These are phyloP conservation scores for Lunasporangiospora selenospora DNA, from an alignment of 192 early-diverging fungal genomes.

Conservation along the genomic window DNA sequence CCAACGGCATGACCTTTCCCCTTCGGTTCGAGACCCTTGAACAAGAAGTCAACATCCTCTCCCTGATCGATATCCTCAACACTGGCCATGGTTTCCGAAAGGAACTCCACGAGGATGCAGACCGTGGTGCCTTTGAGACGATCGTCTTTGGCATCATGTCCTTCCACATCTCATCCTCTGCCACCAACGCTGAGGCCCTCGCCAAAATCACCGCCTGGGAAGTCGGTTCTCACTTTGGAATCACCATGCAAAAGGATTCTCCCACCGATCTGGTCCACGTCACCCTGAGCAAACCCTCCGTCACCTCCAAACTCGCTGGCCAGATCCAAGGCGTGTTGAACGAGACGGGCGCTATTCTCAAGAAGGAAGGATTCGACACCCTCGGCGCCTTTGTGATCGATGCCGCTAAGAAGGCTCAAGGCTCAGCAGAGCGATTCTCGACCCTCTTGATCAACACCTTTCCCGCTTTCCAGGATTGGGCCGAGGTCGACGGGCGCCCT, in stretches of 20 bases:
- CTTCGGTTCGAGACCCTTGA: conserved; percentile 76
- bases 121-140: conserved; percentile 76
- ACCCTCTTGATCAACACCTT: conserved; percentile 65
- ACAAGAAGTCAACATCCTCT: conserved; percentile 81
- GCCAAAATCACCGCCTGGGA: conserved; percentile 66
- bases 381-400: conserved; percentile 77
- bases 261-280: conserved; percentile 61
- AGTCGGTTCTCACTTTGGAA: conserved; percentile 72
- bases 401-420: conserved; percentile 53
- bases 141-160: conserved; percentile 86
- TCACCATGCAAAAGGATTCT: conserved; percentile 74
- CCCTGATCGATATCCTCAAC: conserved; percentile 75
- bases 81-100: conserved; percentile 79
- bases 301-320: conserved; percentile 66
- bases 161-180: conserved; percentile 75
- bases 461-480: conserved; percentile 72
- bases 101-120: conserved; percentile 68
- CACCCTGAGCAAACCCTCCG: conserved; percentile 70
- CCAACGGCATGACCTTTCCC: conserved; percentile 68
- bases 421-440: conserved; percentile 36
- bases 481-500: conserved; percentile 50
- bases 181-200: conserved; percentile 63
- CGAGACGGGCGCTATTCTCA: conserved; percentile 72
- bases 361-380: conserved; percentile 63
- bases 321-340: conserved; percentile 70